Evolutionary conservation across 176 grass and related monocot genomes (phyloP), one percentile per base, ranked within the genome.

Genomic region (Puccinellia tenuiflora): DNA sequence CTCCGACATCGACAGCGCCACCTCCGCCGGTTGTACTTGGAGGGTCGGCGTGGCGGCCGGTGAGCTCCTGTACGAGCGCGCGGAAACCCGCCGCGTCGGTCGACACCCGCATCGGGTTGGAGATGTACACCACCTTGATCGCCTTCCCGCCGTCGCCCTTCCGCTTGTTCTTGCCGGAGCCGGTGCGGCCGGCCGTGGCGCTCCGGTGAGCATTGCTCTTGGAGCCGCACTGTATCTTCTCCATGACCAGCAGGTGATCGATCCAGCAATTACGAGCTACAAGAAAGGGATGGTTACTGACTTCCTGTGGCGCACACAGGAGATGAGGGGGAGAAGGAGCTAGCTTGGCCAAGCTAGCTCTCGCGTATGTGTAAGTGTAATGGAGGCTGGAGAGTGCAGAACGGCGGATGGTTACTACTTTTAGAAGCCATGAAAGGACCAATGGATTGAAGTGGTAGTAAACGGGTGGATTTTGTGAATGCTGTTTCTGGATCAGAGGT

Each of bases 91-190:
- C 89, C 34, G 20, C 84, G 54, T 75, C 91, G 59, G 94, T 87
- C 3, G 81, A 90, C 45, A 97, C 86, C 63, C 90, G 84, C 81
- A 97, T 68, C 15, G 94, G 94, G 84, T 97, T 97, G 66, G 82
- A 83, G 86, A 97, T 94, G 90, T 94, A 93, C 54, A 94, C 87
- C 48, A 97, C 59, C 83, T 94, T 97, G 53, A 97, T 80, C 62
- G 91, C 68, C 70, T 91, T 93, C 86, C 57, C 63, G 55, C n/a
- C 59, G 34, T 14, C 14, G 39, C 15, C 48, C 63, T 82, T 86
- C 63, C 73, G 34, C 83, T 86, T 81, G 42, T 30, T 20, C 54
- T 31, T 75, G 72, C 34, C 53, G 18, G 40, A 61, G 52, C 71
- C 14, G 35, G 34, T 55, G 62, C 62, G 6, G 35, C 34, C 43